A percentile compares a stretch with the other conserved stretches of the same genome.
Conservation (phyloP, 2,329 filamentous ascomycete species). For the Curvularia hawaiiensis region DNA sequence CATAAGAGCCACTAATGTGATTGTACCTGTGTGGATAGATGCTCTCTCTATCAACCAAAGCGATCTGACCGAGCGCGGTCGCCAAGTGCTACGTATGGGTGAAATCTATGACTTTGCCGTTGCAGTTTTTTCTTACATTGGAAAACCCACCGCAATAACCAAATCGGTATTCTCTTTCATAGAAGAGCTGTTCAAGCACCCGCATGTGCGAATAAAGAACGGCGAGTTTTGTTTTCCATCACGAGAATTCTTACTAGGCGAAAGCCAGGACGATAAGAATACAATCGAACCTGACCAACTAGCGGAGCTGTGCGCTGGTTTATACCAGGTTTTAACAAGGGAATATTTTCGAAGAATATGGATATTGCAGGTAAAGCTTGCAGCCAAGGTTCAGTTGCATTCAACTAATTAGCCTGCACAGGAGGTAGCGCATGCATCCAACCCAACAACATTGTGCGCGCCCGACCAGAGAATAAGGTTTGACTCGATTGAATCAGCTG, state of each 20-base stretch:
- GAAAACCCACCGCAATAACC: neutral
- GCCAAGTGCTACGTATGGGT: constrained; percentile 1
- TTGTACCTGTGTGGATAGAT: constrained; percentile 2
- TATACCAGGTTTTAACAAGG: neutral
- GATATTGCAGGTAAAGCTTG: neutral
- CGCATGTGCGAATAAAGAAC: neutral
- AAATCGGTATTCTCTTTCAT: neutral
- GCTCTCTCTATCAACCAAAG: constrained; percentile 3
- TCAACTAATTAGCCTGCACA: neutral
- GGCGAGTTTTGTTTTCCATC: neutral
- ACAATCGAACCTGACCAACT: neutral
- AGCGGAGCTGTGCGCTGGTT: neutral
- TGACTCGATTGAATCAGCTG: neutral
- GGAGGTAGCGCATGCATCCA: neutral
- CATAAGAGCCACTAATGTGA: neutral
- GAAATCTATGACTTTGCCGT: neutral
- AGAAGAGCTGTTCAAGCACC: neutral
- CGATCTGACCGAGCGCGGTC: neutral
- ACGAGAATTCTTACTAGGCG: neutral
- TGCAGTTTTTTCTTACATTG: neutral
- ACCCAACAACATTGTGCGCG: neutral
- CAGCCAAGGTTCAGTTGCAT: neutral
- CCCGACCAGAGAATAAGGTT: neutral
- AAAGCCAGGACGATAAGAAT: neutral
- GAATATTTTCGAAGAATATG: neutral